Conservation (phyloP, 768 basidiomycete species). For the Suillus paluster region DNA sequence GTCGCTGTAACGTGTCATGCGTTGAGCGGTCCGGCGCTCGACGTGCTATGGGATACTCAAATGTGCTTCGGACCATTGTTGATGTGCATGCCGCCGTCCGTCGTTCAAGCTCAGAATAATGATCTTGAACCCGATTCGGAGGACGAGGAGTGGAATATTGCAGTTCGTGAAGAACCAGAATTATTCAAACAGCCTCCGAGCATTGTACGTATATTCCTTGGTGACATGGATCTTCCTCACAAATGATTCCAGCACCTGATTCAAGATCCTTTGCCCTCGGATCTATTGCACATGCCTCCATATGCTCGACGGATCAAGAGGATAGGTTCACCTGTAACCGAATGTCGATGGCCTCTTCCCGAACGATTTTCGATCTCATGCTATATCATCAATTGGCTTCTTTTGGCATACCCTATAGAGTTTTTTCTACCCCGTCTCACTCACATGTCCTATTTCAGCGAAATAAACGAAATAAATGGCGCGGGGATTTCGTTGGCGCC, state of each 20-base stretch:
- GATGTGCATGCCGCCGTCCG: slow-evolving; percentile 1
- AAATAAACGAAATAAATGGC: not conserved
- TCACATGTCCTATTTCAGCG: not conserved
- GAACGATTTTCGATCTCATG: not conserved
- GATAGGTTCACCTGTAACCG: not conserved
- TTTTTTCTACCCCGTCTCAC: slow-evolving; percentile 1
- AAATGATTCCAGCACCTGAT: not conserved
- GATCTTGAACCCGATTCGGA: not conserved
- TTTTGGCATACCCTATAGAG: not conserved
- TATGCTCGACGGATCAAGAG: not conserved
- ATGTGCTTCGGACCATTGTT: slow-evolving; percentile 7
- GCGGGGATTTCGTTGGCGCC: not conserved
- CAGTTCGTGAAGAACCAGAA: not conserved
- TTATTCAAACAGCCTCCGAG: not conserved
- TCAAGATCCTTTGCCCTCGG: not conserved
- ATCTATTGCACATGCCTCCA: not conserved
- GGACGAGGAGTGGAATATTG: not conserved
- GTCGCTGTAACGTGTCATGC: slow-evolving; percentile 12
- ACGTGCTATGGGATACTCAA: slow-evolving; percentile 11
- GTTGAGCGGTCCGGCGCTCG: slow-evolving; percentile 12
- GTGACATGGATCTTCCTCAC: not conserved
- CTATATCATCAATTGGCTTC: not conserved
- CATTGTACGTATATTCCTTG: not conserved
- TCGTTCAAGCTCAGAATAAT: not conserved
- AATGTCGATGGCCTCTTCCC: not conserved